Evolutionary conservation across 2,329 filamentous ascomycete genomes (phyloP), one percentile per base, ranked within the genome.

Genomic region (Penicillium vulpinum): DNA sequence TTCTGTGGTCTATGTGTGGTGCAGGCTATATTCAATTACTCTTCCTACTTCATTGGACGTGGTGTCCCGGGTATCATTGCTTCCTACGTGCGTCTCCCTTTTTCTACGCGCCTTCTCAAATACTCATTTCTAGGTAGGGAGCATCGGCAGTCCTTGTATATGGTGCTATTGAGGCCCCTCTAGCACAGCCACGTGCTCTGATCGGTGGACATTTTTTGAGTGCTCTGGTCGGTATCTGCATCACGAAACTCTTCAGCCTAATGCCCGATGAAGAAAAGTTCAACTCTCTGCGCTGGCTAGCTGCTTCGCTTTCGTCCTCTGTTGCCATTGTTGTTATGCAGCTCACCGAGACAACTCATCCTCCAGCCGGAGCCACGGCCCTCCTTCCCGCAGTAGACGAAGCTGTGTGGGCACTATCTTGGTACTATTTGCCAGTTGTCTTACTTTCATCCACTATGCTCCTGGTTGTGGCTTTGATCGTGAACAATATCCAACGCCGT

Each of bases 21-120:
- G 10, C 66, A 68, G 45, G 60, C 38, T 4, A 33, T 69, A 35
- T 69, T 68, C 28, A 66, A 68, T 39, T 67, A 69, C 31, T 67
- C 67, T 2, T 22, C 21, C 28, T 51, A 43, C 15, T 43, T 51
- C 38, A 35, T 33, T 43, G 28, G 21, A 40, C 38, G 49, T 33
- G 38, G 38, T 11, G 49, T 35, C 9, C 49, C 49, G 2, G 49
- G 38, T 10, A 15, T 43, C 21, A n/a, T 51, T 38, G 49, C 49
- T 28, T 51, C 48, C 13, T 51, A 24, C 33, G 48, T 51, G 3
- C 18, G 48, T 40, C 21, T 31, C 48, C 15, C 31, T n/a, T 35
- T 51, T 41, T 11, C 18, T 29, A 6, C n/a, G 2, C 13, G 38
- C 2, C 4, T 26, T n/a, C 3, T 26, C 21, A 24, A 11, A 15